Evolutionary conservation across 148 eudicot genomes (phyloP).

Genomic region (Rhododendron ovatum): DNA sequence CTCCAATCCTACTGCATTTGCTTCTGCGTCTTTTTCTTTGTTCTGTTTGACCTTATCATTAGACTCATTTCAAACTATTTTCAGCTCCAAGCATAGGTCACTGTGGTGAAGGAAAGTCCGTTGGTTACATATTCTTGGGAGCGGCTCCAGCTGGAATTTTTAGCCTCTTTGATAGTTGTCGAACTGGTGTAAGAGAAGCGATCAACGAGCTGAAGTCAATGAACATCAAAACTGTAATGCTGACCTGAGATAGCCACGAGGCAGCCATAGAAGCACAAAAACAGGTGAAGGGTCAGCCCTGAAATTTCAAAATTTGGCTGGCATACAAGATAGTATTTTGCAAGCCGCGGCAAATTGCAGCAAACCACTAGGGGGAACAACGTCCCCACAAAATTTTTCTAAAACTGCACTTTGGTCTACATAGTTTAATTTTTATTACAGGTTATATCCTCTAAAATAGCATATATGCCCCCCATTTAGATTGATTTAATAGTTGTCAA

Average conservation of each 20-base stretch:
- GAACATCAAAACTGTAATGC: too few species aligned
- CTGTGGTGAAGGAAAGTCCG: conserved; percentile 50
- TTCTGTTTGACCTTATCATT: not conserved
- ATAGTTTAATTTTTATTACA: too few species aligned
- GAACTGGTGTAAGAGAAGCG: too few species aligned
- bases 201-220: too few species aligned
- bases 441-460: too few species aligned
- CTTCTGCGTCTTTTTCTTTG: not conserved
- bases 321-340: not conserved
- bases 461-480: not conserved
- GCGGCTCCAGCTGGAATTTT: conserved; percentile 20
- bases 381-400: not conserved
- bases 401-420: not conserved
- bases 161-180: too few species aligned
- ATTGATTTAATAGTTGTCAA: not conserved
- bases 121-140: conserved; percentile 56
- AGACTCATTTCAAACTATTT: conserved; percentile 4
- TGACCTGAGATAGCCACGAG: too few species aligned
- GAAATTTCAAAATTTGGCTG: not conserved
- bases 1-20: not conserved
- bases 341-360: not conserved
- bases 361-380: too few species aligned
- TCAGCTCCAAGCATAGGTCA: conserved; percentile 40
- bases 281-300: too few species aligned
- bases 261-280: too few species aligned